These are phyloP conservation scores for Cornus controversa DNA, from an alignment of 148 eudicot genomes.

Conservation along the genomic window DNA sequence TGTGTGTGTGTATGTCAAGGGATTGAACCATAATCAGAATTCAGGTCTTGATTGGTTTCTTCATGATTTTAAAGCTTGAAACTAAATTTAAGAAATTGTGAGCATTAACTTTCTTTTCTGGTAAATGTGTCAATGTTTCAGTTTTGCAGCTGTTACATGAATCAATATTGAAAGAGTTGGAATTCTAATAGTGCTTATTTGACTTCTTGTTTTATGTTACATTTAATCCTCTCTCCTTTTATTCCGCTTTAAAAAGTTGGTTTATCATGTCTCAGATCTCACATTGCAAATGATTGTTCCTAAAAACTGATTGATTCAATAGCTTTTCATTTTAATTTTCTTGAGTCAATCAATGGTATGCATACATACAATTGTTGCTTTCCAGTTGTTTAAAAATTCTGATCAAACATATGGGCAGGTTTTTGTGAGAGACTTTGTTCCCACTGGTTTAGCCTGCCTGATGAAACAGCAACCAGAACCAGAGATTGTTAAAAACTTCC, in stretches of 20 bases:
- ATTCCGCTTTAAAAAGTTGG: neutral
- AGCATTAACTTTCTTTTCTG: too few species aligned
- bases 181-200: neutral
- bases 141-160: neutral
- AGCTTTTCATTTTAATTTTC: too few species aligned
- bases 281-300: neutral
- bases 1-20: neutral
- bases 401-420: conserved; percentile 34
- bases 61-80: neutral
- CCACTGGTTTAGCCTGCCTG: conserved; percentile 62
- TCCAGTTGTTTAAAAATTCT: neutral
- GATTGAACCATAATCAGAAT: neutral
- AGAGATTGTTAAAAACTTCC: conserved; percentile 63
- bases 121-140: neutral
- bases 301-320: neutral
- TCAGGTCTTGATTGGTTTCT: neutral
- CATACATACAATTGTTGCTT: neutral
- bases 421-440: conserved; percentile 72
- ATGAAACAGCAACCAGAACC: conserved; percentile 55
- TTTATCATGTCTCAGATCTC: too few species aligned
- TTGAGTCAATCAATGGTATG: too few species aligned
- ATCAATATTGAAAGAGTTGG: neutral
- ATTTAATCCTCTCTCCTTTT: neutral
- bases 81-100: neutral
- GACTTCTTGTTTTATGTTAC: neutral